Evolutionary conservation across 148 eudicot species (phyloP).

Genomic region (Salicornia ramosissima): DNA sequence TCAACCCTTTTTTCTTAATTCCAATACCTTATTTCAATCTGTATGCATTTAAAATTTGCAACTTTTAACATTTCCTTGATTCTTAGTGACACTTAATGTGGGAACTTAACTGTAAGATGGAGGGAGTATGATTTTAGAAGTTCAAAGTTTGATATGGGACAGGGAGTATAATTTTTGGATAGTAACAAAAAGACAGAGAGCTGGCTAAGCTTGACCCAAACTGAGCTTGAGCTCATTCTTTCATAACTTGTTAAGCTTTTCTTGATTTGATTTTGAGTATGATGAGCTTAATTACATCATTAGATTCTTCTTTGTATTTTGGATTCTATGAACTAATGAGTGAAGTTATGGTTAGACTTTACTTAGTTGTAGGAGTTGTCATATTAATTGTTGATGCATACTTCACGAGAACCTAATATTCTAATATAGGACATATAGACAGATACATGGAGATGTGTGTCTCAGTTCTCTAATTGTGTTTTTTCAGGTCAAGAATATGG

Average conservation of each 20-base stretch:
- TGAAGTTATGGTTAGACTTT: too few species aligned
- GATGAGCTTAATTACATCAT: background rate
- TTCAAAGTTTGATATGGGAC: too few species aligned
- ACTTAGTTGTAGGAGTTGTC: too few species aligned
- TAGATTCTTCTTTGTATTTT: background rate
- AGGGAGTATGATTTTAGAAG: background rate
- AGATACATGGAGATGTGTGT: background rate
- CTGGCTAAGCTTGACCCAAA: background rate
- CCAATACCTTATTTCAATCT: too few species aligned
- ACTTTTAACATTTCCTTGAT: background rate
- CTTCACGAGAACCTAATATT: too few species aligned
- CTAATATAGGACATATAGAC: background rate
- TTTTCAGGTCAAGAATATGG: constrained; percentile 85
- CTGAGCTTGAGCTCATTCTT: background rate
- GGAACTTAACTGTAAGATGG: background rate
- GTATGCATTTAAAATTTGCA: background rate
- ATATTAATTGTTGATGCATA: too few species aligned
- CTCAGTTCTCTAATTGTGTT: constrained; percentile 6
- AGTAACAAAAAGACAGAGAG: background rate
- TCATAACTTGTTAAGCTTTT: background rate
- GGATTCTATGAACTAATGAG: background rate
- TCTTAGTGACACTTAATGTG: background rate
- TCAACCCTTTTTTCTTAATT: too few species aligned
- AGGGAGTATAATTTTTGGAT: too few species aligned
- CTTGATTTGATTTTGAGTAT: background rate